A percentile compares a stretch with the other conserved stretches of the same genome.
Conservation (phyloP, 345 rosid species). For the Noccaea caerulescens region DNA sequence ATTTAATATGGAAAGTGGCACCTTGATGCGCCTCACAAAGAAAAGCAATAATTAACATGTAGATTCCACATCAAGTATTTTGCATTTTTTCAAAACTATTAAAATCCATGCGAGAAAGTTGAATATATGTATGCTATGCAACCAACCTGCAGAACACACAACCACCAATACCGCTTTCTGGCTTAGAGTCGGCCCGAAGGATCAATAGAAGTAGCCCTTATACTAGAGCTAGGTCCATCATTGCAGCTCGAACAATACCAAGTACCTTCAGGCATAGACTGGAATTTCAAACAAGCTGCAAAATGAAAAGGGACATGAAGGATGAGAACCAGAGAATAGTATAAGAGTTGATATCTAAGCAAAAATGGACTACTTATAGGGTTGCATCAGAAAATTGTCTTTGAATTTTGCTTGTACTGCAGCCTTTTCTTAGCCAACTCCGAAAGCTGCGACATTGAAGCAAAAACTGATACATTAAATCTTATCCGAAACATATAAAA, state of each 20-base stretch:
- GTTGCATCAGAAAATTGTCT: no score
- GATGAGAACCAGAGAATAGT: constrained; percentile 24
- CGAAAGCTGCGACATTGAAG: no score
- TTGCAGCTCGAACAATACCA: constrained; percentile 85
- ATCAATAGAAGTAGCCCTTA: constrained; percentile 50
- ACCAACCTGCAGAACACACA: constrained; percentile 93
- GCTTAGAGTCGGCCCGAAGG: constrained; percentile 51
- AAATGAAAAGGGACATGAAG: constrained; percentile 40
- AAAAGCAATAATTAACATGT: neutral
- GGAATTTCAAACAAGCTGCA: constrained; percentile 86
- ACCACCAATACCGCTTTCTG: constrained; percentile 85
- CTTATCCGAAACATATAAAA: no score
- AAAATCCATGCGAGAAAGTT: neutral
- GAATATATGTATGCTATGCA: constrained; percentile 19
- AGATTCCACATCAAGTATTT: constrained; percentile 25
- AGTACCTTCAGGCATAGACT: constrained; percentile 62
- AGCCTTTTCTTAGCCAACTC: no score
- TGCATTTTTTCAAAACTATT: neutral
- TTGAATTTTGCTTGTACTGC: no score
- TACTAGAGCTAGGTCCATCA: constrained; percentile 52
- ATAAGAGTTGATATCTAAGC: constrained; percentile 1
- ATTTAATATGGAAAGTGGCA: neutral
- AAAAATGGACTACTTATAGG: no score
- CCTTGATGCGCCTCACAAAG: constrained; percentile 6
- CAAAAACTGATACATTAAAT: no score